These are phyloP conservation scores for Capronia americana DNA, from an alignment of 2,329 filamentous ascomycete genomes.

Conservation along the genomic window DNA sequence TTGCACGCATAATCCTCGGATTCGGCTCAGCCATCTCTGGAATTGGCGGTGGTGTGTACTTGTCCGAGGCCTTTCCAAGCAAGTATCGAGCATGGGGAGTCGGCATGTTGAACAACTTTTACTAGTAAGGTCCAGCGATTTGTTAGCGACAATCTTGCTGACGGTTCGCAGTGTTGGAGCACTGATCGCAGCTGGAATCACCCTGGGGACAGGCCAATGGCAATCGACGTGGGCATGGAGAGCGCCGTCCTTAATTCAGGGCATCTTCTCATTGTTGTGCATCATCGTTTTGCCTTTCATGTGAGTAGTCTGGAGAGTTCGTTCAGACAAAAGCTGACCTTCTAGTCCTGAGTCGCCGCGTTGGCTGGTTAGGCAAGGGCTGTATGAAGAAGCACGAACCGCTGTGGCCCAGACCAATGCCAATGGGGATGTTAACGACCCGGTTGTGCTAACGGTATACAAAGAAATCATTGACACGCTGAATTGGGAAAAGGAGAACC, in stretches of 20 bases:
- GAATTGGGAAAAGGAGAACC: conserved; percentile 31
- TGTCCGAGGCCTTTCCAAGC: conserved; percentile 17
- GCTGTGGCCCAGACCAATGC: conserved; percentile 21
- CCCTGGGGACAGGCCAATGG: conserved; percentile 47
- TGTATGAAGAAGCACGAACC: conserved; percentile 30
- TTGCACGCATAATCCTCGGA: conserved; percentile 23
- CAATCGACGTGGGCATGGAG: conserved; percentile 31
- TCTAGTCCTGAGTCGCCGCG: conserved; percentile 27
- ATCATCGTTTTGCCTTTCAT: conserved; percentile 50
- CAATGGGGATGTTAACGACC: conserved; percentile 19
- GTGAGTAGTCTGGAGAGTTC: conserved; percentile 25
- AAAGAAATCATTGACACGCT: conserved; percentile 30
- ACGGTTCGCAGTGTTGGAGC: conserved; percentile 42
- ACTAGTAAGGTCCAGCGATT: conserved; percentile 4
- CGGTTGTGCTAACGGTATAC: conserved; percentile 15
- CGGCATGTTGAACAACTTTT: conserved; percentile 16
- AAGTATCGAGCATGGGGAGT: conserved; percentile 15
- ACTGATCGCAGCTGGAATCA: conserved; percentile 57
- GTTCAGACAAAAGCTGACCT: not conserved
- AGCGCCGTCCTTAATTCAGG: conserved; percentile 22
- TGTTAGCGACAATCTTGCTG: not conserved
- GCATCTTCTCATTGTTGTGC: conserved; percentile 28
- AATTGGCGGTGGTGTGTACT: conserved; percentile 10
- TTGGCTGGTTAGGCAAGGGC: conserved; percentile 39
- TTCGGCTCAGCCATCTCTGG: conserved; percentile 9